Conservation (phyloP, 2,329 filamentous ascomycete species). For the Penicillium hesseltinei region DNA sequence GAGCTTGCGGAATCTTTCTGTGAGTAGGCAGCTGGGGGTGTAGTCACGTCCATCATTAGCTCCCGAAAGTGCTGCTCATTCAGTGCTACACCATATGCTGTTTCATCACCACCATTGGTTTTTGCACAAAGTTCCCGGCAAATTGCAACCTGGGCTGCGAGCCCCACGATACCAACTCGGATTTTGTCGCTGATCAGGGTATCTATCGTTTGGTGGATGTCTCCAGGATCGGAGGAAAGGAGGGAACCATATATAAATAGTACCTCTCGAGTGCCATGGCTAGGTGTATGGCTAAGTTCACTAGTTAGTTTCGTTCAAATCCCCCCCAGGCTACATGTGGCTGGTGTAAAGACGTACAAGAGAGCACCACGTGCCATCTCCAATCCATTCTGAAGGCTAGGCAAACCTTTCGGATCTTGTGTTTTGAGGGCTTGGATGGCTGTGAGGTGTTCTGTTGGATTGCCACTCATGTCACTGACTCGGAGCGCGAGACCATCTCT, state of each 20-base stretch:
- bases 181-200: slow-evolving; percentile 78
- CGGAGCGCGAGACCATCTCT: slow-evolving; percentile 83
- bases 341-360: slow-evolving; percentile 57
- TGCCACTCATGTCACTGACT: slow-evolving; percentile 86
- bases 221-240: slow-evolving; percentile 85
- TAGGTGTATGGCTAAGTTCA: slow-evolving; percentile 70
- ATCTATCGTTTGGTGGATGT: slow-evolving; percentile 87
- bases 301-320: slow-evolving; percentile 5
- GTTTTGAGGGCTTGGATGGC: slow-evolving; percentile 66
- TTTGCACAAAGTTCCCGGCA: slow-evolving; percentile 84
- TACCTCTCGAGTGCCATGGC: slow-evolving; percentile 89
- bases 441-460: slow-evolving; percentile 82
- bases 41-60: slow-evolving; percentile 83
- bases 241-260: slow-evolving; percentile 90
- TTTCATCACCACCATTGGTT: slow-evolving; percentile 74
- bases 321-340: background rate
- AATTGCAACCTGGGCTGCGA: slow-evolving; percentile 88
- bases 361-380: slow-evolving; percentile 91
- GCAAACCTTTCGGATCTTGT: slow-evolving; percentile 69
- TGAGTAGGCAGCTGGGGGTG: slow-evolving; percentile 77
- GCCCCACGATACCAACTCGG: slow-evolving; percentile 81
- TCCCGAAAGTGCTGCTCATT: slow-evolving; percentile 87
- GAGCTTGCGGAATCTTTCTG: slow-evolving; percentile 50
- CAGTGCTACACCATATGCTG: slow-evolving; percentile 76
- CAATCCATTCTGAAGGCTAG: slow-evolving; percentile 87